Evolutionary conservation across 768 basidiomycete genomes (phyloP).

Genomic region (Pleurotus tuber-regium): DNA sequence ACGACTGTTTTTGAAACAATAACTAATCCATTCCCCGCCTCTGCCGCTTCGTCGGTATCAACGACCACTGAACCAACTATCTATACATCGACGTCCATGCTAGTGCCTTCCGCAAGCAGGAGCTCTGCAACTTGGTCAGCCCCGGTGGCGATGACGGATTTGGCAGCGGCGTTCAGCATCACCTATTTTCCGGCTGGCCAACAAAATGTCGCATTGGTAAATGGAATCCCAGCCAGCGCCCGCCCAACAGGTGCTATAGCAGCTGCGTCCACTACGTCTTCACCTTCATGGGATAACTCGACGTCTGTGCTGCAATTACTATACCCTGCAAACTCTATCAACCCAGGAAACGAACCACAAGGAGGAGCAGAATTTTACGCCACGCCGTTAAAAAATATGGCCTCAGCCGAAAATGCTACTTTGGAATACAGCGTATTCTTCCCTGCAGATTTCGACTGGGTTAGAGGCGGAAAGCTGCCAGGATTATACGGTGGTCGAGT

Average conservation of each 20-base stretch:
- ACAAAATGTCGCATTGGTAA: conserved; percentile 54
- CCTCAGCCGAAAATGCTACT: conserved; percentile 49
- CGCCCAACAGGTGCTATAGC: conserved; percentile 17
- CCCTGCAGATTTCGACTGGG: conserved; percentile 71
- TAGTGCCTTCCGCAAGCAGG: neutral
- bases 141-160: conserved; percentile 53
- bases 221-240: conserved; percentile 40
- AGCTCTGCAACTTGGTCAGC: conserved; percentile 42
- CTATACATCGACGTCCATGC: conserved; percentile 11
- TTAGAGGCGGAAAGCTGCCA: conserved; percentile 81
- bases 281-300: conserved; percentile 24
- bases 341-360: conserved; percentile 57
- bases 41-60: conserved; percentile 11
- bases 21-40: conserved; percentile 19
- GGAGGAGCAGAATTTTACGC: conserved; percentile 76
- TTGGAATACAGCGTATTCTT: conserved; percentile 77
- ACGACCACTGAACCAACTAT: conserved; percentile 11
- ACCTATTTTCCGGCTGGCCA: conserved; percentile 52
- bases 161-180: conserved; percentile 59
- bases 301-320: conserved; percentile 55
- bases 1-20: conserved; percentile 25
- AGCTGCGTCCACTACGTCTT: neutral
- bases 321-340: conserved; percentile 68
- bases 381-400: conserved; percentile 36
- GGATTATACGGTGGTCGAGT: conserved; percentile 72